Evolutionary conservation across 2,329 filamentous ascomycete genomes (phyloP).

Genomic region (Verticillium longisporum): DNA sequence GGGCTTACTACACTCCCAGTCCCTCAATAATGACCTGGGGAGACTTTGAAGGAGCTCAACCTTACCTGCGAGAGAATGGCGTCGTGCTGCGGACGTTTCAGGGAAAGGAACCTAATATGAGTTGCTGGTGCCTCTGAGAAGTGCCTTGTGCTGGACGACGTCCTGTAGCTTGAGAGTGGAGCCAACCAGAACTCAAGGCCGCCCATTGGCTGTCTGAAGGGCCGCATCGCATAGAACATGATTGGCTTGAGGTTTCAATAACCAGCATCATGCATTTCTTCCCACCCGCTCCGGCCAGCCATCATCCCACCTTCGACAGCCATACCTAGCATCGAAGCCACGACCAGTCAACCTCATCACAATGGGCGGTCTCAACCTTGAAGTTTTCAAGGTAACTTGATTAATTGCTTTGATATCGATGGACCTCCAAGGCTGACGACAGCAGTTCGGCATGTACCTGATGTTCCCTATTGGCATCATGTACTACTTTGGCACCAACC

Average conservation of each 20-base stretch:
- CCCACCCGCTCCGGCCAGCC: background rate
- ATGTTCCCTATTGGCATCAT: slow-evolving; percentile 98
- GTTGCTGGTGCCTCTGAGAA: too few species aligned
- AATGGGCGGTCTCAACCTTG: slow-evolving; percentile 77
- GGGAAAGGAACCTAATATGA: too few species aligned
- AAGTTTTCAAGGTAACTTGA: slow-evolving; percentile 72
- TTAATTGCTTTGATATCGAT: background rate
- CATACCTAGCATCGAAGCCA: background rate
- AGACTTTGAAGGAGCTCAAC: too few species aligned
- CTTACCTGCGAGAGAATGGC: too few species aligned
- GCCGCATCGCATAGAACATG: background rate
- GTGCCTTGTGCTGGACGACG: too few species aligned
- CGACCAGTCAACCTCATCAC: slow-evolving; percentile 10
- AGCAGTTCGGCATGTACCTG: slow-evolving; percentile 94
- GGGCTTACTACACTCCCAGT: too few species aligned
- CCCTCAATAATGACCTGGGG: too few species aligned
- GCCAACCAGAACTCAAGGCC: background rate
- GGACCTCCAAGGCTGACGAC: background rate
- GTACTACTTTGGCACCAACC: slow-evolving; percentile 99
- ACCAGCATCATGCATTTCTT: background rate
- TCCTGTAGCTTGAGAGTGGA: background rate
- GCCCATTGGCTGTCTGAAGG: background rate
- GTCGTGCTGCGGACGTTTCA: too few species aligned
- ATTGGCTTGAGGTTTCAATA: background rate
- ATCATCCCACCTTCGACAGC: background rate